Conservation (phyloP, 495 filamentous ascomycete species). For the Podospora fimiseda region DNA sequence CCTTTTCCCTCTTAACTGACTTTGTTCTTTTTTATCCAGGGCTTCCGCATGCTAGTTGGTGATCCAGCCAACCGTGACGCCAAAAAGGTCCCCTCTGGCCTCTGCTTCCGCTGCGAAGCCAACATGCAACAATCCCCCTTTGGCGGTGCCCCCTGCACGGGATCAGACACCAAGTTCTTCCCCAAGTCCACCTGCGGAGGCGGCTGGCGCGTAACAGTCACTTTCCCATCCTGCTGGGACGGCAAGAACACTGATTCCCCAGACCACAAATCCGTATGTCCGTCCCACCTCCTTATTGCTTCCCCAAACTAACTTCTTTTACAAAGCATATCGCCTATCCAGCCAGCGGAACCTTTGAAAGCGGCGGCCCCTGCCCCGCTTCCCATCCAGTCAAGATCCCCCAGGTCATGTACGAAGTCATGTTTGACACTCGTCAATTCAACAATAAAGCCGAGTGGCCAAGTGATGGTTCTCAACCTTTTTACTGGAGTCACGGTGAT, state of each 20-base stretch:
- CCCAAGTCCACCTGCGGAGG: constrained; percentile 36
- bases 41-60: constrained; percentile 50
- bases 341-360: constrained; percentile 30
- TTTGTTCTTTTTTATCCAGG: constrained; percentile 21
- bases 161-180: constrained; percentile 31
- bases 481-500: constrained; percentile 16
- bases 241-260: constrained; percentile 49
- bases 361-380: constrained; percentile 40
- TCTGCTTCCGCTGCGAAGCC: constrained; percentile 41
- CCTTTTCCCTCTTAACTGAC: constrained; percentile 3
- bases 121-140: constrained; percentile 30
- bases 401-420: constrained; percentile 44
- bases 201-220: constrained; percentile 43
- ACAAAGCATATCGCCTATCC: constrained; percentile 41
- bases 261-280: no score
- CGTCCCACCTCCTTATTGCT: no score
- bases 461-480: constrained; percentile 25
- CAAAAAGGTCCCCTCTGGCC: constrained; percentile 31
- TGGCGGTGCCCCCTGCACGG: constrained; percentile 28
- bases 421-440: constrained; percentile 43
- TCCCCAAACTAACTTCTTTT: no score
- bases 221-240: constrained; percentile 52
- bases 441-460: constrained; percentile 41
- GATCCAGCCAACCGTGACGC: constrained; percentile 31
- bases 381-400: constrained; percentile 41